Evolutionary conservation across 164 flowering plant species (phyloP).

Genomic region (Umbellularia californica): DNA sequence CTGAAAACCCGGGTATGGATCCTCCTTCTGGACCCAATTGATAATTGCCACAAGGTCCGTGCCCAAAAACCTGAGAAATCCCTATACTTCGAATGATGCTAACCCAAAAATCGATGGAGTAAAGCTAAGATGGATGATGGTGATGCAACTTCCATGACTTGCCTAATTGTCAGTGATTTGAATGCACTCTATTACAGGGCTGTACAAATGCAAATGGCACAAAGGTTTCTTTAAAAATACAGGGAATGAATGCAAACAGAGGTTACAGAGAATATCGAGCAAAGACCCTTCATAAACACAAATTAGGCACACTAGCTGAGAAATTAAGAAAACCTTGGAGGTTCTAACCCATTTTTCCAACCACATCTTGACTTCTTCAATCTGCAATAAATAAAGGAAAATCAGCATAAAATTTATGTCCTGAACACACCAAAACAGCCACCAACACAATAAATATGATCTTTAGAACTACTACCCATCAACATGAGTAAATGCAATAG

Average conservation of each 20-base stretch:
- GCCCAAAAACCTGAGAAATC: too few species aligned
- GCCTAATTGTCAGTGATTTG: too few species aligned
- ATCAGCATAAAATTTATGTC: constrained; percentile 4
- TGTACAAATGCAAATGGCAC: neutral
- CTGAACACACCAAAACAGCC: neutral
- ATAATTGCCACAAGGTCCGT: too few species aligned
- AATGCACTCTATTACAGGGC: neutral
- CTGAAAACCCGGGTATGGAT: too few species aligned
- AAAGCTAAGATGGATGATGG: too few species aligned
- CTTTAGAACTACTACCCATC: neutral
- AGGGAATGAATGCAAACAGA: neutral
- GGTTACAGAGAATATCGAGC: neutral
- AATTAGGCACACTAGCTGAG: neutral
- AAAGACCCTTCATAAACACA: neutral
- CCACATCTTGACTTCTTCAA: constrained; percentile 86
- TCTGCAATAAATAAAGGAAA: constrained; percentile 39
- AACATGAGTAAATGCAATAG: neutral
- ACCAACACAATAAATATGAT: neutral
- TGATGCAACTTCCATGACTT: too few species aligned
- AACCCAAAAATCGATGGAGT: too few species aligned
- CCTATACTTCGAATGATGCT: too few species aligned
- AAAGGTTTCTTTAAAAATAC: neutral
- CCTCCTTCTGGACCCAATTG: too few species aligned
- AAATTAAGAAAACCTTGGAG: constrained; percentile 39
- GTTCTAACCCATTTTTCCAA: constrained; percentile 52